A percentile compares a stretch with the other conserved stretches of the same genome.
Evolutionary conservation across 345 rosid species (phyloP).

Genomic region (Populus deltoides): DNA sequence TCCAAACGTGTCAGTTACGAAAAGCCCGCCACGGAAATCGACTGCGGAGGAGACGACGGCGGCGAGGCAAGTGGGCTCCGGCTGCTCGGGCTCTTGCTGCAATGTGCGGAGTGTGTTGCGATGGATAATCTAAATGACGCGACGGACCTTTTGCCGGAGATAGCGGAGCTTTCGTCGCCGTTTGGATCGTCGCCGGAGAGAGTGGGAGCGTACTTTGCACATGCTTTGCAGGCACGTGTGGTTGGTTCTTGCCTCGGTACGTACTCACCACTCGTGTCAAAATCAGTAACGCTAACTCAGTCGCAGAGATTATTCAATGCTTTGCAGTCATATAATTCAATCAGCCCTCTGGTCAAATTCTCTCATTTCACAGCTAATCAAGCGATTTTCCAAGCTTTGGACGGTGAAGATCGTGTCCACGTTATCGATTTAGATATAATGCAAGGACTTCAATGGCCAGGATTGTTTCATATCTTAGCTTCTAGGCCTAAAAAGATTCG

Average conservation of each 20-base stretch:
- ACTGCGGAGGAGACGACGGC: conserved; percentile 11
- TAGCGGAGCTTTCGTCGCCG: conserved; percentile 77
- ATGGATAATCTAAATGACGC: conserved; percentile 70
- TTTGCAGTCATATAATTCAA: conserved; percentile 75
- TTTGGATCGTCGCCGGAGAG: conserved; percentile 86
- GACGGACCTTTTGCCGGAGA: conserved; percentile 67
- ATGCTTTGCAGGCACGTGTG: conserved; percentile 83
- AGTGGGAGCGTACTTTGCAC: conserved; percentile 81
- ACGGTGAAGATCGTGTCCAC: conserved; percentile 78
- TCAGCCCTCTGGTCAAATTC: conserved; percentile 75
- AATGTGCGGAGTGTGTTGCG: conserved; percentile 91
- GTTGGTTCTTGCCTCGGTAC: conserved; percentile 65
- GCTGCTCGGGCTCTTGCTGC: conserved; percentile 73
- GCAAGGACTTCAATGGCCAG: conserved; percentile 99
- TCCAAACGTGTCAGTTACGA: conserved; percentile 42
- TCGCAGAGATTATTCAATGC: conserved; percentile 76
- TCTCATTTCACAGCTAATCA: conserved; percentile 97
- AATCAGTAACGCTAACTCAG: conserved; percentile 44
- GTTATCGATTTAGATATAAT: conserved; percentile 89
- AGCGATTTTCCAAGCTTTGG: conserved; percentile 81
- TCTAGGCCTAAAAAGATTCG: conserved; percentile 72
- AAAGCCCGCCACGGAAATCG: not conserved
- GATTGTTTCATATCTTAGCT: conserved; percentile 89
- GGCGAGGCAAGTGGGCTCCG: conserved; percentile 56
- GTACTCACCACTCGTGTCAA: conserved; percentile 46